Base-by-base conservation (phyloP, 2,329 filamentous ascomycete genomes). In the Teratosphaeria epicoccoides region DNA sequence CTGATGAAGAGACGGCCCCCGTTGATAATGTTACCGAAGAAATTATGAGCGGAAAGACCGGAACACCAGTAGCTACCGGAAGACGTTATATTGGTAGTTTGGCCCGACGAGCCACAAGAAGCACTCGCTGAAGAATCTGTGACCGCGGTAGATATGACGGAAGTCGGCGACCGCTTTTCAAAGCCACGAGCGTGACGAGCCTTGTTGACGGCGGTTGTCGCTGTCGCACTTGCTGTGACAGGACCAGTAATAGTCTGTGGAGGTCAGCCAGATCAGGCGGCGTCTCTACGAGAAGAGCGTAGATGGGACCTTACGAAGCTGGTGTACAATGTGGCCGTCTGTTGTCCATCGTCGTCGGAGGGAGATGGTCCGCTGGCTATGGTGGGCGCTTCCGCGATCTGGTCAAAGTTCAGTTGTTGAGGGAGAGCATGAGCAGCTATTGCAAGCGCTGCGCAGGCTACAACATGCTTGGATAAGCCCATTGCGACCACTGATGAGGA, bases 271-370 rank as follows among this genome's bases (percentile, higher is more conserved):
- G 14, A 14, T 29, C 28, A 29, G 28, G 28, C 11, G 9, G 14
- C 28, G 28, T 11, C 28, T 10, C 9, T 14, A 14, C 10, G n/a
- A 29, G 28, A 29, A 10, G 14, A 11, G 28, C 28, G 14, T 29
- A 14, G 28, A n/a, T n/a, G n/a, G 11, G 28, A 4, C 4, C 33
- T 40, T 17, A 40, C 33, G 43, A 60, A 52, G 43, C 49, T 56
- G 50, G 59, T 60, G 49, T 51, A 43, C 1, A 60, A 45, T 22
- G 53, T 52, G 4, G 58, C 58, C 14, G 54, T 59, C 43, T 59
- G 54, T 11, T 43, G 43, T 14, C 51, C 56, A 23, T 53, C 49
- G 20, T 28, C 50, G 23, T 52, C 46, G 12, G 47, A 51, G 22
- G 51, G 45, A 11, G 49, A 46, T 17, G 58, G 58, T 6, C 58